phyloP scores from a whole-genome alignment of 2,329 filamentous ascomycete genomes.

The Arthrobotrys iridis region DNA sequence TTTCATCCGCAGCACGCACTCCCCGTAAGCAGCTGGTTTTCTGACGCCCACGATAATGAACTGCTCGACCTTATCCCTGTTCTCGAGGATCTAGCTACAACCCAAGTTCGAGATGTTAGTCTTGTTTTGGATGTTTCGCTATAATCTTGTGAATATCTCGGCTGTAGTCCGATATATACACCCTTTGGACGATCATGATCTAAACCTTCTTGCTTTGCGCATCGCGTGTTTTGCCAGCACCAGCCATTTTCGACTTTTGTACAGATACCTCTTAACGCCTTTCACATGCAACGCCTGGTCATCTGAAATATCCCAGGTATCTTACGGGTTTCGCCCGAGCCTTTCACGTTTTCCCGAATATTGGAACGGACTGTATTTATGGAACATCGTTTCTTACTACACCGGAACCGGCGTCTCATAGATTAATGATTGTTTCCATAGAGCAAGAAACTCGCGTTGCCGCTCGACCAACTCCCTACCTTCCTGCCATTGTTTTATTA shows the following conservation, averaged over 20 bases:
- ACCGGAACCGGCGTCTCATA: constrained; percentile 52
- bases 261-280: constrained; percentile 53
- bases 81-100: constrained; percentile 90
- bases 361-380: constrained; percentile 52
- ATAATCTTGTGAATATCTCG: constrained; percentile 60
- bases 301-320: constrained; percentile 39
- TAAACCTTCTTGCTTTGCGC: constrained; percentile 48
- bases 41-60: constrained; percentile 98
- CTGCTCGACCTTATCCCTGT: constrained; percentile 96
- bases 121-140: constrained; percentile 89
- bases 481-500: constrained; percentile 49
- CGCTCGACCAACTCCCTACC: constrained; percentile 4
- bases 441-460: constrained; percentile 52
- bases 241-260: constrained; percentile 38
- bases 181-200: constrained; percentile 51
- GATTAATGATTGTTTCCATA: constrained; percentile 55
- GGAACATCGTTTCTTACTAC: constrained; percentile 54
- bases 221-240: constrained; percentile 50
- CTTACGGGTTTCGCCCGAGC: constrained; percentile 39
- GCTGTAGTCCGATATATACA: constrained; percentile 36
- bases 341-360: constrained; percentile 29
- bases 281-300: constrained; percentile 43
- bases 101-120: constrained; percentile 93
- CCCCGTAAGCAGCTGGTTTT: constrained; percentile 99
- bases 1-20: constrained; percentile 99